Conservation (phyloP, 1,139 yeast species). For the Hyphopichia wangnamkhiaoensis region DNA sequence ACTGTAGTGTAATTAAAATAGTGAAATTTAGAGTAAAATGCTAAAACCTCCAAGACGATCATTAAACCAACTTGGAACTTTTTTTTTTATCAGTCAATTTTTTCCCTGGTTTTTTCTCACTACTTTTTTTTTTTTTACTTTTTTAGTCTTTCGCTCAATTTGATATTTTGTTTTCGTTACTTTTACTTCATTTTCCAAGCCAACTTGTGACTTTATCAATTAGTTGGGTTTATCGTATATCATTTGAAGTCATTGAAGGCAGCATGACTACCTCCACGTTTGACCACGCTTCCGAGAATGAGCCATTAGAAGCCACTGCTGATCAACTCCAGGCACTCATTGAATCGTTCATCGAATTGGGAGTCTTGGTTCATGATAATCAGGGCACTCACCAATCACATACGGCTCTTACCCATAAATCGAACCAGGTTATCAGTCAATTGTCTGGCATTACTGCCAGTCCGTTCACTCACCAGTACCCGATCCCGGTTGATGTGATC, state of each 20-base stretch:
- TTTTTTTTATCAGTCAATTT: constrained; percentile 1
- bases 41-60: too few relatives aligned
- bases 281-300: constrained; percentile 26
- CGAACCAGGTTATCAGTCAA: constrained; percentile 42
- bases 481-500: constrained; percentile 75
- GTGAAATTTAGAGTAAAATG: too few relatives aligned
- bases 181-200: too few relatives aligned
- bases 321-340: constrained; percentile 68
- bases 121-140: background rate
- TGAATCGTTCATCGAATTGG: constrained; percentile 86
- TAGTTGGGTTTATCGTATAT: too few relatives aligned
- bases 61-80: too few relatives aligned
- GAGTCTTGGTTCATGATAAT: constrained; percentile 89
- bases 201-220: too few relatives aligned
- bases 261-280: constrained; percentile 42
- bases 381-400: constrained; percentile 70
- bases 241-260: too few relatives aligned
- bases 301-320: constrained; percentile 51
- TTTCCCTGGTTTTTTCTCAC: background rate
- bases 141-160: background rate
- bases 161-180: constrained; percentile 2
- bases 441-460: constrained; percentile 36
- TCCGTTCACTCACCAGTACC: constrained; percentile 36
- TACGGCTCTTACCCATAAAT: constrained; percentile 42
- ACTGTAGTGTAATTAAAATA: too few relatives aligned